Evolutionary conservation across 495 filamentous ascomycete genomes (phyloP).

Genomic region (Hyaloscypha hepaticicola): DNA sequence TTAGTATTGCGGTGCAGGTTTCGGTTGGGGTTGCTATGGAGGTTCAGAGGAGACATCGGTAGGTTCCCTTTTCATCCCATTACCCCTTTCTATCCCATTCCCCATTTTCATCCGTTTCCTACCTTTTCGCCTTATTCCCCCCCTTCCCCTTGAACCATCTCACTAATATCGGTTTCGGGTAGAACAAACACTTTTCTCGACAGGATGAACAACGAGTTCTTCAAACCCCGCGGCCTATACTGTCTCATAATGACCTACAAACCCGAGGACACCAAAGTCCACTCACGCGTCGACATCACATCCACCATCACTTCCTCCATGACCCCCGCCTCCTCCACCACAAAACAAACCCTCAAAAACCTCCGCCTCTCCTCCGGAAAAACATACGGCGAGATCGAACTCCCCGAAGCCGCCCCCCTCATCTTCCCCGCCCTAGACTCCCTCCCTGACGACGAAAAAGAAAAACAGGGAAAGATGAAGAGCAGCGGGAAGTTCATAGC

Average conservation of each 20-base stretch:
- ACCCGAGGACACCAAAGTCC: conserved; percentile 37
- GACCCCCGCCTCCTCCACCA: conserved; percentile 29
- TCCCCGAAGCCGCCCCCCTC: conserved; percentile 54
- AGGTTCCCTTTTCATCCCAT: conserved; percentile 8
- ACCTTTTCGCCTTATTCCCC: too few relatives aligned
- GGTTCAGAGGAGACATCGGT: conserved; percentile 40
- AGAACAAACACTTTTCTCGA: conserved; percentile 56
- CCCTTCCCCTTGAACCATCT: too few relatives aligned
- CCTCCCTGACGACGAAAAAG: conserved; percentile 33
- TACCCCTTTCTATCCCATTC: not conserved
- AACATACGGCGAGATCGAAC: conserved; percentile 45
- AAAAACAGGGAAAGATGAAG: conserved; percentile 37
- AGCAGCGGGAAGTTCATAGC: conserved; percentile 45
- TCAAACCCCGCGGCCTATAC: conserved; percentile 58
- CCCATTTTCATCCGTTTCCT: too few relatives aligned
- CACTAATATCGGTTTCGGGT: too few relatives aligned
- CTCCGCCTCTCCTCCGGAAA: conserved; percentile 45
- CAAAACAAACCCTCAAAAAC: conserved; percentile 37
- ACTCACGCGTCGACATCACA: conserved; percentile 36
- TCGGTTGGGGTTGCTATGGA: conserved; percentile 46
- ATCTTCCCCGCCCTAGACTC: conserved; percentile 54
- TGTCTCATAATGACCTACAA: conserved; percentile 61
- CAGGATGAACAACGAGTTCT: conserved; percentile 56
- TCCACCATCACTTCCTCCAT: conserved; percentile 27
- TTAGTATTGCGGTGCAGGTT: conserved; percentile 42